phyloP scores from a whole-genome alignment of 306 rosid species.

The Pyrus betulifolia region DNA sequence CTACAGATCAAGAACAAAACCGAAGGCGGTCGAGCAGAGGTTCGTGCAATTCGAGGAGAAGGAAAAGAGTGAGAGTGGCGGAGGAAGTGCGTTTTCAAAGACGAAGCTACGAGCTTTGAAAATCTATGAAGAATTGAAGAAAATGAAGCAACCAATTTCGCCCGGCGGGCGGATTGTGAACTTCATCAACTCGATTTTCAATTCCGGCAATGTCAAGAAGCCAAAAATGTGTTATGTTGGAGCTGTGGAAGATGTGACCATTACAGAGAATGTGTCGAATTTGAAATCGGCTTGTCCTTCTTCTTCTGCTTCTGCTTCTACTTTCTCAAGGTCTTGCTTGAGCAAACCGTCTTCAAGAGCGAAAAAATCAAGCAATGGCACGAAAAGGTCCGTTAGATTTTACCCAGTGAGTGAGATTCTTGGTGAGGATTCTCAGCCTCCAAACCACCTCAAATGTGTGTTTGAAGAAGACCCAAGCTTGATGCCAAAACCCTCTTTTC shows the following conservation, averaged over 20 bases:
- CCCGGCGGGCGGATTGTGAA: constrained; percentile 49
- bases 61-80: constrained; percentile 11
- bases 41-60: neutral
- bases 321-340: constrained; percentile 55
- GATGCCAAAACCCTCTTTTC: constrained; percentile 25
- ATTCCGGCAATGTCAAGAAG: constrained; percentile 55
- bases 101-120: constrained; percentile 47
- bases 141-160: constrained; percentile 72
- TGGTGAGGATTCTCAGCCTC: constrained; percentile 44
- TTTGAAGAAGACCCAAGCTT: constrained; percentile 36
- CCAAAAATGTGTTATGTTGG: constrained; percentile 71
- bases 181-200: constrained; percentile 61
- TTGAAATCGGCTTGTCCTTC: constrained; percentile 14
- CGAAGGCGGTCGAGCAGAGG: constrained; percentile 15
- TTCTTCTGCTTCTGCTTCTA: constrained; percentile 35
- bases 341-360: constrained; percentile 43
- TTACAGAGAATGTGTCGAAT: constrained; percentile 36
- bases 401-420: constrained; percentile 47
- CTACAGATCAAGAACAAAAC: constrained; percentile 21
- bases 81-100: constrained; percentile 40
- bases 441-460: constrained; percentile 24
- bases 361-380: constrained; percentile 26
- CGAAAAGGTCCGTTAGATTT: constrained; percentile 48
- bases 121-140: constrained; percentile 51
- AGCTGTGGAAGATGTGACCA: constrained; percentile 51